Conservation (phyloP, 306 rosid species). For the Argentina anserina region DNA sequence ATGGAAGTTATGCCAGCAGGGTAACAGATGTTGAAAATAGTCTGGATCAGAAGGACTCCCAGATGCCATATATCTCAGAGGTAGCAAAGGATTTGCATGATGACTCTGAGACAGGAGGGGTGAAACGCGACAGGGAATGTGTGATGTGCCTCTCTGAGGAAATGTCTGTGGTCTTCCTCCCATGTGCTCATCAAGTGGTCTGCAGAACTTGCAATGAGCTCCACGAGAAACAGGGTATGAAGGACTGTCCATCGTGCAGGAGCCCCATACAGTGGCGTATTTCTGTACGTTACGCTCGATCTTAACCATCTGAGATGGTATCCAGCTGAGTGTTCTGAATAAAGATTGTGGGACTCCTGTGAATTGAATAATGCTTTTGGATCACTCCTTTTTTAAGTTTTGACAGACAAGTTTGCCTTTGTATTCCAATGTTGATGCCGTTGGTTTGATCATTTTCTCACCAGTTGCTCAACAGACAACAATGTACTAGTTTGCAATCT, state of each 20-base stretch:
- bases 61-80: slow-evolving; percentile 35
- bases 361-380: slow-evolving; percentile 51
- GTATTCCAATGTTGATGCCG: slow-evolving; percentile 33
- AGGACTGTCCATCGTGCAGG: slow-evolving; percentile 93
- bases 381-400: slow-evolving; percentile 28
- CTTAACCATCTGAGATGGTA: slow-evolving; percentile 33
- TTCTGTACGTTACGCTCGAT: slow-evolving; percentile 56
- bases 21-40: slow-evolving; percentile 32
- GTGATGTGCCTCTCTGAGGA: slow-evolving; percentile 97
- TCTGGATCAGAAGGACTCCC: slow-evolving; percentile 31
- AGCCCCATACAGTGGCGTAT: slow-evolving; percentile 82
- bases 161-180: slow-evolving; percentile 88
- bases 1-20: slow-evolving; percentile 59
- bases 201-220: slow-evolving; percentile 90
- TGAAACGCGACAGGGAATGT: slow-evolving; percentile 86
- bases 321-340: slow-evolving; percentile 54
- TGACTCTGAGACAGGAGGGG: slow-evolving; percentile 50
- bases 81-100: slow-evolving; percentile 37
- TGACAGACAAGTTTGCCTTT: slow-evolving; percentile 36
- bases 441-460: slow-evolving; percentile 7
- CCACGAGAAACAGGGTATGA: slow-evolving; percentile 92
- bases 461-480: slow-evolving; percentile 1
- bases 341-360: slow-evolving; percentile 49
- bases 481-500: neutral
- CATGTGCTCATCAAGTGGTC: slow-evolving; percentile 95